Evolutionary conservation across 1,139 yeast species (phyloP).

Genomic region (Suhomyces anneliseae): DNA sequence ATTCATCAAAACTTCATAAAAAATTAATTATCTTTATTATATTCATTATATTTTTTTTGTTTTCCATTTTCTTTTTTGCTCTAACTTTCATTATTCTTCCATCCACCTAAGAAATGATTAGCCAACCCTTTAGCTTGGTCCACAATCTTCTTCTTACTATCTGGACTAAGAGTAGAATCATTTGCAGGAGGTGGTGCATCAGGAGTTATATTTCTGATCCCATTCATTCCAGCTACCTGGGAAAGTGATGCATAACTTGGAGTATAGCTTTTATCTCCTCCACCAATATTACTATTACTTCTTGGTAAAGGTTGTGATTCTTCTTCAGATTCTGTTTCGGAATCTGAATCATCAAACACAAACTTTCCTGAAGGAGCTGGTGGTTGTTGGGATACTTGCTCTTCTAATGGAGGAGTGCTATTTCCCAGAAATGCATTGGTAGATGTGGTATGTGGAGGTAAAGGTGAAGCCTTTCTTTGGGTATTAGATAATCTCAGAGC

Average conservation of each 20-base stretch:
- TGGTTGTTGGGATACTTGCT: background rate
- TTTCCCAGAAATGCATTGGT: conserved; percentile 44
- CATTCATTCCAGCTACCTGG: conserved; percentile 52
- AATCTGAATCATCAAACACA: conserved; percentile 32
- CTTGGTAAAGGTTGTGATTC: conserved; percentile 6
- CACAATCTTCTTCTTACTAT: conserved; percentile 25
- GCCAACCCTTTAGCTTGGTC: conserved; percentile 46
- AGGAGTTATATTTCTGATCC: conserved; percentile 37
- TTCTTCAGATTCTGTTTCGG: conserved; percentile 31
- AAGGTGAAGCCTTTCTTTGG: conserved; percentile 39
- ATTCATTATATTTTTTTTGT: background rate
- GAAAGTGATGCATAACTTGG: conserved; percentile 45
- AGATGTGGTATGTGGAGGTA: conserved; percentile 49
- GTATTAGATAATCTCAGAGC: conserved; percentile 24
- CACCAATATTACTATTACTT: background rate
- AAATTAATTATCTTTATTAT: background rate
- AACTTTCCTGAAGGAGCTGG: conserved; percentile 14
- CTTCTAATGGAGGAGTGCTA: conserved; percentile 22
- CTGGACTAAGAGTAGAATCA: conserved; percentile 2
- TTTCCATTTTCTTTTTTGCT: background rate
- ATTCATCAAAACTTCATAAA: too few species aligned
- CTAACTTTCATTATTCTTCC: conserved; percentile 20
- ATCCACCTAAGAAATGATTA: conserved; percentile 35
- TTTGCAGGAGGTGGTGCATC: conserved; percentile 14
- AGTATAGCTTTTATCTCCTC: conserved; percentile 11